Evolutionary conservation across 1,284 basidiomycete genomes (phyloP).

Genomic region (Mycena sp.): DNA sequence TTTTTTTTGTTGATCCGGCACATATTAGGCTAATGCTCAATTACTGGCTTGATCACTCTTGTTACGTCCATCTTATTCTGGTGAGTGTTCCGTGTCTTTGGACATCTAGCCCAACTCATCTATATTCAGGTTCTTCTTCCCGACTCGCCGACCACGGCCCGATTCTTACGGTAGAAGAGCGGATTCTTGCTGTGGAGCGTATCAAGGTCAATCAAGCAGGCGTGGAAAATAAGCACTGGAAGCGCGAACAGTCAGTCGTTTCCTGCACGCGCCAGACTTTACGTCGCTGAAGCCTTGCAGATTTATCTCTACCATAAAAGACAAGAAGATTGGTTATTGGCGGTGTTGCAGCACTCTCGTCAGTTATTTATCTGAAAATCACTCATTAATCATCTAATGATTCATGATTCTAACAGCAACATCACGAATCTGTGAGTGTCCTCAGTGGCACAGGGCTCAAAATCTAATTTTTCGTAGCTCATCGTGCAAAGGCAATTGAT

Average conservation of each 20-base stretch:
- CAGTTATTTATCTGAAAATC: slow-evolving; percentile 11
- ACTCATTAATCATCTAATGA: neutral
- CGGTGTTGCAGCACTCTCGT: slow-evolving; percentile 64
- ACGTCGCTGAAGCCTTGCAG: slow-evolving; percentile 45
- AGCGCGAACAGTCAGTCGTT: slow-evolving; percentile 72
- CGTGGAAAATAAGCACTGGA: slow-evolving; percentile 83
- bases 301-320: slow-evolving; percentile 73
- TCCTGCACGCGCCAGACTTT: neutral
- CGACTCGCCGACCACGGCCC: slow-evolving; percentile 76
- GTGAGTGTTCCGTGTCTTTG: slow-evolving; percentile 40
- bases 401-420: slow-evolving; percentile 49
- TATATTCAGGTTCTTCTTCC: slow-evolving; percentile 69
- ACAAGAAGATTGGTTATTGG: slow-evolving; percentile 83
- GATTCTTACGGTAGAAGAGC: slow-evolving; percentile 75
- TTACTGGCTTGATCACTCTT: slow-evolving; percentile 73
- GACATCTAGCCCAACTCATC: neutral
- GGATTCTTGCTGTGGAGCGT: slow-evolving; percentile 69
- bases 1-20: slow-evolving; percentile 19
- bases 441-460: neutral
- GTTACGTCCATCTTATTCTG: slow-evolving; percentile 65
- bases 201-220: slow-evolving; percentile 78
- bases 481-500: slow-evolving; percentile 83
- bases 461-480: slow-evolving; percentile 51
- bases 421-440: slow-evolving; percentile 62
- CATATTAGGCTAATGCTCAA: slow-evolving; percentile 65